phyloP scores from a whole-genome alignment of 306 rosid species.

The Castanea sativa region DNA sequence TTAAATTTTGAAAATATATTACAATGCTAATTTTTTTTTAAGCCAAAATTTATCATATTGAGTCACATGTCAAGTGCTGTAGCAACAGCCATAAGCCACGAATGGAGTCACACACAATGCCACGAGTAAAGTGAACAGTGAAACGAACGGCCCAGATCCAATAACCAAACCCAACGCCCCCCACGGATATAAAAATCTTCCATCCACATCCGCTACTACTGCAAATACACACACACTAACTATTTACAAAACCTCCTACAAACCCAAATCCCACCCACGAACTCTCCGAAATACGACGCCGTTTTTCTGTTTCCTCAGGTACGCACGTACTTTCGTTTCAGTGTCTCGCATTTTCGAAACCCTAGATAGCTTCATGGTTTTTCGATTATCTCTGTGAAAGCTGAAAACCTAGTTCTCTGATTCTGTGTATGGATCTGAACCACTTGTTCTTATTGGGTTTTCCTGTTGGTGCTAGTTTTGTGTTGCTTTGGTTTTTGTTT shows the following conservation, averaged over 20 bases:
- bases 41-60: too few species aligned
- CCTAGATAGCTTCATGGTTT: conserved; percentile 30
- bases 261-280: conserved; percentile 5
- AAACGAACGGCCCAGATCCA: conserved; percentile 16
- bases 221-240: not conserved
- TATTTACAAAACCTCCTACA: conserved; percentile 20
- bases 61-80: too few species aligned
- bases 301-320: conserved; percentile 33
- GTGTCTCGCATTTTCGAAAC: conserved; percentile 23
- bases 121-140: too few species aligned
- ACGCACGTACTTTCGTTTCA: not conserved
- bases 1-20: too few species aligned
- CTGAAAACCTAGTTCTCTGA: not conserved
- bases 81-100: too few species aligned
- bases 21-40: too few species aligned
- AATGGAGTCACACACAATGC: too few species aligned
- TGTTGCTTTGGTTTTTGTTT: not conserved
- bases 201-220: conserved; percentile 20
- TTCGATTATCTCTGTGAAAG: not conserved
- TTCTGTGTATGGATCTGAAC: not conserved
- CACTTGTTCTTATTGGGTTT: not conserved
- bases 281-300: conserved; percentile 23
- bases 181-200: conserved; percentile 13
- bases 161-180: not conserved
- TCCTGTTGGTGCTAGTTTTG: not conserved